Evolutionary conservation across 441 rosid species (phyloP).

Genomic region (Brassica balearica): DNA sequence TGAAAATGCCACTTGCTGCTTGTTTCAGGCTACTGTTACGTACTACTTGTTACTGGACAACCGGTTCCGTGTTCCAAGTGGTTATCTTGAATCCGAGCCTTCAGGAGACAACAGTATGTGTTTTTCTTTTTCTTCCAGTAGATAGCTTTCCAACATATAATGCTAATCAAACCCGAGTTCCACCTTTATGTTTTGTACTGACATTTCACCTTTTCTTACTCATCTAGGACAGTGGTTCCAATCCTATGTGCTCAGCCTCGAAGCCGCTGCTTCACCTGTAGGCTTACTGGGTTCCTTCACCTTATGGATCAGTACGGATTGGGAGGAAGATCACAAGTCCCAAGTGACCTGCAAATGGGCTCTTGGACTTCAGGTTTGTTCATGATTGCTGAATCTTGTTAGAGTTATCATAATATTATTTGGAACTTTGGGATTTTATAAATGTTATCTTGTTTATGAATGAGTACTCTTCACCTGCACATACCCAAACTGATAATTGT

Average conservation of each 20-base stretch:
- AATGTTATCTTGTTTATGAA: constrained; percentile 12
- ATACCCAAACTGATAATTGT: not conserved
- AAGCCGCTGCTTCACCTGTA: constrained; percentile 61
- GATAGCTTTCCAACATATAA: not conserved
- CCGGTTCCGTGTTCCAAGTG: constrained; percentile 90
- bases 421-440: not conserved
- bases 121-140: constrained; percentile 1
- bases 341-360: constrained; percentile 94
- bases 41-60: constrained; percentile 91
- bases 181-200: not conserved
- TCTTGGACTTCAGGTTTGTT: constrained; percentile 93
- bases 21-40: constrained; percentile 90
- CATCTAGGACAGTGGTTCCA: constrained; percentile 70
- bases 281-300: constrained; percentile 67
- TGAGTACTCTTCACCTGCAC: constrained; percentile 1
- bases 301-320: constrained; percentile 76
- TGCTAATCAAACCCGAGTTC: not conserved
- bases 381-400: not conserved
- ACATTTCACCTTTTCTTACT: not conserved
- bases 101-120: constrained; percentile 85
- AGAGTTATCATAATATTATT: no score
- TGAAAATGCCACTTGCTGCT: constrained; percentile 22
- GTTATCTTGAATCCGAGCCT: constrained; percentile 98
- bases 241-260: constrained; percentile 64
- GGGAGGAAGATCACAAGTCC: constrained; percentile 63